Percentiles rank a stretch among this genome's conserved stretches.
These are phyloP conservation scores for Graphilbum sp. DNA, from an alignment of 2,329 filamentous ascomycete genomes.

Conservation along the genomic window DNA sequence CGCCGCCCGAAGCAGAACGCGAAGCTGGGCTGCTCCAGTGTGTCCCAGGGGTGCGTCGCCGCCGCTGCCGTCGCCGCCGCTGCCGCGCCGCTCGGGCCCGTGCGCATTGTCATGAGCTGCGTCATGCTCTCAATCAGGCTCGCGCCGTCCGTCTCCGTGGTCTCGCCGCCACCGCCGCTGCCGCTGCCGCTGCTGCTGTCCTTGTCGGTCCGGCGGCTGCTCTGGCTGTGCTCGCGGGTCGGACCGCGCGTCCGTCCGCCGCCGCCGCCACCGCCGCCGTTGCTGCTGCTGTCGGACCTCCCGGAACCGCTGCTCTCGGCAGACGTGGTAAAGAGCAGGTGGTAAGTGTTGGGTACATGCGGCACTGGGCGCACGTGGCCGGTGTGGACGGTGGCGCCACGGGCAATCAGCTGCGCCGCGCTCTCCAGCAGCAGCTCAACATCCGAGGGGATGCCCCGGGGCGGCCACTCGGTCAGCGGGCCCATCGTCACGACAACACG, in stretches of 20 bases:
- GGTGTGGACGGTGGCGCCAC: conserved; percentile 38
- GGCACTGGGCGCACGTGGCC: conserved; percentile 37
- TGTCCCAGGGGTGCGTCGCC: conserved; percentile 45
- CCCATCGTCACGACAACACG: conserved; percentile 10
- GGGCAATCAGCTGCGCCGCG: conserved; percentile 40
- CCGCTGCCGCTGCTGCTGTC: conserved; percentile 3
- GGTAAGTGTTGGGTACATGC: conserved; percentile 38
- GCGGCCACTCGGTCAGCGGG: conserved; percentile 40
- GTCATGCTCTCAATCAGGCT: conserved; percentile 39
- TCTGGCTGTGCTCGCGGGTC: neutral
- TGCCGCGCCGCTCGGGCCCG: conserved; percentile 15
- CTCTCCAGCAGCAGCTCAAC: conserved; percentile 35
- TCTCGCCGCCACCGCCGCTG: conserved; percentile 20
- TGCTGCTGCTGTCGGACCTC: neutral
- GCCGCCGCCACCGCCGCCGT: conserved; percentile 1
- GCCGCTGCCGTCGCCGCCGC: conserved; percentile 19
- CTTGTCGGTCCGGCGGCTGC: neutral
- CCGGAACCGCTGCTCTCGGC: conserved; percentile 21
- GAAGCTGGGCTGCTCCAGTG: conserved; percentile 58
- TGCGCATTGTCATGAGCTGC: conserved; percentile 39
- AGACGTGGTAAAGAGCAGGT: conserved; percentile 33
- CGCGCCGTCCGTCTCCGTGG: conserved; percentile 28
- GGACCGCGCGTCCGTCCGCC: no score
- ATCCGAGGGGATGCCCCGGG: conserved; percentile 27
- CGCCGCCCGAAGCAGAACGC: conserved; percentile 48